Percentiles rank a stretch among this genome's conserved stretches.
Conservation (phyloP, 2,329 filamentous ascomycete genomes). For the Aspergillus hiratsukae region DNA sequence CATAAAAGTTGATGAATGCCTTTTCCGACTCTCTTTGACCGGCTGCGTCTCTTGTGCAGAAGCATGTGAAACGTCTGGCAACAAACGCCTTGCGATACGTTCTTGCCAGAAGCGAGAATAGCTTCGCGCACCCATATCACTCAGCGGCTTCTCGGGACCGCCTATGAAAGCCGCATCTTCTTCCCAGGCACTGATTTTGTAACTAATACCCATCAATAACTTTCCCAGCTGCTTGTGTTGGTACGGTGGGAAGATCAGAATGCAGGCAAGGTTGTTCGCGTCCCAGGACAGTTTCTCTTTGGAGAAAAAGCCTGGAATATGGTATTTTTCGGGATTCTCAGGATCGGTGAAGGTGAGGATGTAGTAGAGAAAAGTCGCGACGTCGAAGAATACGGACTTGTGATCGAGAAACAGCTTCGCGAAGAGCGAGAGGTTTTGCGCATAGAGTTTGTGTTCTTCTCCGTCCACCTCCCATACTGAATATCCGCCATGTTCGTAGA, state of each 20-base stretch:
- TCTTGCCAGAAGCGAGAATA: slow-evolving; percentile 84
- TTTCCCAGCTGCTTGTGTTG: slow-evolving; percentile 85
- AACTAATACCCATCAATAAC: slow-evolving; percentile 86
- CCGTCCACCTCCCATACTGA: slow-evolving; percentile 92
- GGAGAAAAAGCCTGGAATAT: slow-evolving; percentile 93
- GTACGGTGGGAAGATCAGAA: slow-evolving; percentile 92
- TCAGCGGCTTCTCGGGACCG: slow-evolving; percentile 90
- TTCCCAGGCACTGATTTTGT: slow-evolving; percentile 83
- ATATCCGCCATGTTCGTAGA: slow-evolving; percentile 77
- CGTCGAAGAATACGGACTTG: slow-evolving; percentile 97
- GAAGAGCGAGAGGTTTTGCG: slow-evolving; percentile 92
- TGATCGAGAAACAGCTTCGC: slow-evolving; percentile 97
- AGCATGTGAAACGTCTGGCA: slow-evolving; percentile 39
- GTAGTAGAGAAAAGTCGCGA: slow-evolving; percentile 91
- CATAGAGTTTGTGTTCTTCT: slow-evolving; percentile 80
- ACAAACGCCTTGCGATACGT: slow-evolving; percentile 68
- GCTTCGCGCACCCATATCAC: slow-evolving; percentile 74
- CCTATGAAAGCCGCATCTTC: slow-evolving; percentile 63
- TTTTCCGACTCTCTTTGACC: slow-evolving; percentile 41
- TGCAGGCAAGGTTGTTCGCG: slow-evolving; percentile 95
- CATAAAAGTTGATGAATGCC: slow-evolving; percentile 44
- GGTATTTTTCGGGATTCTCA: slow-evolving; percentile 37
- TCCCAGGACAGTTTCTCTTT: slow-evolving; percentile 99
- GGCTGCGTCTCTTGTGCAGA: slow-evolving; percentile 25
- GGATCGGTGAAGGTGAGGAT: slow-evolving; percentile 71